These are phyloP conservation scores for Salvia hispanica DNA, from an alignment of 257 asterid genomes.

Conservation along the genomic window DNA sequence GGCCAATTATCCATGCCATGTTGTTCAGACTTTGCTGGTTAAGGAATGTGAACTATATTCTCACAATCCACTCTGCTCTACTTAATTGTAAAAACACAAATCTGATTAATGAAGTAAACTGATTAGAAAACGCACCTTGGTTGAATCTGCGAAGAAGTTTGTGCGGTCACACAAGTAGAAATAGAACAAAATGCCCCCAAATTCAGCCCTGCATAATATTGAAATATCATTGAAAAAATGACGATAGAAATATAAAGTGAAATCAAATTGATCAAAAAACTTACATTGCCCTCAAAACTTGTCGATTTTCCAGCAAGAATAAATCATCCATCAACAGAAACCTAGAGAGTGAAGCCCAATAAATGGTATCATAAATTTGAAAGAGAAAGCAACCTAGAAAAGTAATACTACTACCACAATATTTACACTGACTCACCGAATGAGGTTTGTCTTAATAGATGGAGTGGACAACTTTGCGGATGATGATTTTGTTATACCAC, in stretches of 20 bases:
- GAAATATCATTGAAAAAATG: constrained; percentile 23
- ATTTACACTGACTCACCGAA: constrained; percentile 48
- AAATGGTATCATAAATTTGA: constrained; percentile 18
- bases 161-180: constrained; percentile 89
- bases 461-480: constrained; percentile 52
- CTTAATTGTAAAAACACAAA: constrained; percentile 1
- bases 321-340: constrained; percentile 47
- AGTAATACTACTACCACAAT: not conserved
- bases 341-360: constrained; percentile 34
- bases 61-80: not conserved
- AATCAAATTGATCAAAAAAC: constrained; percentile 29
- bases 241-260: constrained; percentile 11
- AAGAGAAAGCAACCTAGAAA: constrained; percentile 24
- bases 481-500: constrained; percentile 67
- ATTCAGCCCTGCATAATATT: constrained; percentile 71
- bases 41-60: not conserved
- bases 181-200: constrained; percentile 74
- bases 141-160: constrained; percentile 68
- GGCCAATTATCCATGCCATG: constrained; percentile 2
- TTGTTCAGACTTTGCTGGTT: constrained; percentile 1
- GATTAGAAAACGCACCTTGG: constrained; percentile 58
- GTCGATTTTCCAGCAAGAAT: constrained; percentile 52
- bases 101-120: constrained; percentile 17
- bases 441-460: constrained; percentile 61
- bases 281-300: constrained; percentile 48